Conservation (phyloP, 106 monocot species). For the Dactylorhiza incarnata region DNA sequence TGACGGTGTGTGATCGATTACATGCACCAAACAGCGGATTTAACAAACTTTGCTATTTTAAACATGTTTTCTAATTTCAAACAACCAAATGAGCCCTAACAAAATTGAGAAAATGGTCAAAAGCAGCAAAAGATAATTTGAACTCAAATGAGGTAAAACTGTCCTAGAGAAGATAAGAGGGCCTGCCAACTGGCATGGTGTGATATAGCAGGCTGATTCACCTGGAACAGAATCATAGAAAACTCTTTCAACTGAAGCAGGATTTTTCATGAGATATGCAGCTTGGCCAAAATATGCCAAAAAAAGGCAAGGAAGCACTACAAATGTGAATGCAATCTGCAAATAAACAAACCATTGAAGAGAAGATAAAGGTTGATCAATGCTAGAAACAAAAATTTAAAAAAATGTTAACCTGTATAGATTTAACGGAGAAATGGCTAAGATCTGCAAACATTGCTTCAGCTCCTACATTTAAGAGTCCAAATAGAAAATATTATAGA, state of each 20-base stretch:
- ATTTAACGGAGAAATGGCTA: conserved; percentile 23
- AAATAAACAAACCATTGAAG: background rate
- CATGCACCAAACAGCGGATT: no score
- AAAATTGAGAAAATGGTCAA: background rate
- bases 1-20: no score
- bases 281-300: conserved; percentile 89
- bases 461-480: conserved; percentile 17
- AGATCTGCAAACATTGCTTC: conserved; percentile 38
- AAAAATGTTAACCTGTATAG: conserved; percentile 18
- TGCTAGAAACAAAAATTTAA: background rate
- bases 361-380: background rate
- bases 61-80: background rate
- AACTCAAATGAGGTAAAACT: background rate
- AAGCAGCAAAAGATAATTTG: background rate
- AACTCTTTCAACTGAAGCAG: conserved; percentile 35
- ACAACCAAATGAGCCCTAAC: background rate
- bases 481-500: background rate
- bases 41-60: no score
- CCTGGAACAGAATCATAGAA: conserved; percentile 94
- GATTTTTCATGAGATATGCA: conserved; percentile 70
- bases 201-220: conserved; percentile 15
- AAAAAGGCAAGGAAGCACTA: conserved; percentile 87
- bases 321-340: conserved; percentile 73
- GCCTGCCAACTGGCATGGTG: no score
- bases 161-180: no score